phyloP scores from a whole-genome alignment of 2,329 filamentous ascomycete species.

The Dothidotthia symphoricarpi region DNA sequence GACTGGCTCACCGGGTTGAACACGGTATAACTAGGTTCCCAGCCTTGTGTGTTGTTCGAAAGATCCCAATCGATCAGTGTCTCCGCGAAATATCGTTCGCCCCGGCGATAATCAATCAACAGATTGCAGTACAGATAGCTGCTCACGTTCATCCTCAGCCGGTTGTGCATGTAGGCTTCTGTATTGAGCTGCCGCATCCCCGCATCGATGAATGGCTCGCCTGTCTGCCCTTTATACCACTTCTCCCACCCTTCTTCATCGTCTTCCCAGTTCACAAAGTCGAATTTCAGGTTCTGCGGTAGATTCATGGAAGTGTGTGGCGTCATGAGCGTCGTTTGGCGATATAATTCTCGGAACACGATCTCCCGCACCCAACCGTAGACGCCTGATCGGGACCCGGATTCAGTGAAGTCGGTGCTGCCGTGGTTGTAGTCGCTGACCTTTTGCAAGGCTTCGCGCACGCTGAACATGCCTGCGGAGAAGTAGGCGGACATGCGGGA shows the following conservation, averaged over 20 bases:
- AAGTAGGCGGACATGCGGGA: slow-evolving; percentile 48
- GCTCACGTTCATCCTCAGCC: slow-evolving; percentile 52
- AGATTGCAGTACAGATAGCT: slow-evolving; percentile 51
- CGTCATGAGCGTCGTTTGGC: slow-evolving; percentile 48
- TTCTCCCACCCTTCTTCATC: slow-evolving; percentile 52
- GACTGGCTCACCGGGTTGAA: slow-evolving; percentile 47
- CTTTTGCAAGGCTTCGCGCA: slow-evolving; percentile 47
- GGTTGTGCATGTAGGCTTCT: slow-evolving; percentile 55
- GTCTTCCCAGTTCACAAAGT: slow-evolving; percentile 53
- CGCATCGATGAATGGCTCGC: slow-evolving; percentile 52
- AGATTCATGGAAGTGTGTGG: slow-evolving; percentile 53
- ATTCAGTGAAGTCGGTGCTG: slow-evolving; percentile 46
- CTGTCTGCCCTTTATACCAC: slow-evolving; percentile 49
- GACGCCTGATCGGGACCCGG: slow-evolving; percentile 39
- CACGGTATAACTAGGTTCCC: slow-evolving; percentile 53
- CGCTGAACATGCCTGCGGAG: slow-evolving; percentile 46
- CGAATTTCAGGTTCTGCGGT: slow-evolving; percentile 53
- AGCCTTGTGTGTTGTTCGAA: slow-evolving; percentile 53
- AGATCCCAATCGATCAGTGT: slow-evolving; percentile 51
- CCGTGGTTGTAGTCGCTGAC: slow-evolving; percentile 45
- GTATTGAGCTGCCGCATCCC: slow-evolving; percentile 52
- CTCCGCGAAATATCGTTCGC: slow-evolving; percentile 54
- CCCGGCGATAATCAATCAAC: slow-evolving; percentile 51
- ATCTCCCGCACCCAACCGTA: slow-evolving; percentile 53
- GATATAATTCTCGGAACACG: slow-evolving; percentile 53